Conservation (phyloP, 2,329 filamentous ascomycete genomes). For the Curvularia verruculosa region DNA sequence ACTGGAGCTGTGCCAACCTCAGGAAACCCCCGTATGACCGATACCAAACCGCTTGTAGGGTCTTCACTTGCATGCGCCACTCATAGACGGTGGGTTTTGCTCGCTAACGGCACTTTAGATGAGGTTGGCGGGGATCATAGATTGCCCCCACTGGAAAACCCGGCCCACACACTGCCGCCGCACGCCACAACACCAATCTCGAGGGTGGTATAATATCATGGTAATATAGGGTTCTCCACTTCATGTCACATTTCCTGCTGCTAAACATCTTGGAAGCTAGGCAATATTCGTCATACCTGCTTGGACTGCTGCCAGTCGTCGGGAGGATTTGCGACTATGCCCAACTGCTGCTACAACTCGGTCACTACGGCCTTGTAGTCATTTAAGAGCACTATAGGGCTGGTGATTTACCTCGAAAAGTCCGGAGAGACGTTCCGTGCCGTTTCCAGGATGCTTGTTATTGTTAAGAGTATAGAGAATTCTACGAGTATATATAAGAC, state of each 20-base stretch:
- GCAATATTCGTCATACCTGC: constrained; percentile 3
- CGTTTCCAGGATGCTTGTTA: not conserved
- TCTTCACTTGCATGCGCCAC: not conserved
- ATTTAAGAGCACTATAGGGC: constrained; percentile 11
- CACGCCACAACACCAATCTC: constrained; percentile 10
- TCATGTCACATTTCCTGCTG: not conserved
- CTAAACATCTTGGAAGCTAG: constrained; percentile 6
- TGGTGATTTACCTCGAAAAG: constrained; percentile 3
- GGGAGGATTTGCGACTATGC: constrained; percentile 5
- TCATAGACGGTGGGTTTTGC: not conserved
- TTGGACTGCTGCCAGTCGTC: constrained; percentile 11
- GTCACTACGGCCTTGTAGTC: constrained; percentile 10
- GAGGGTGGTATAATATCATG: constrained; percentile 18
- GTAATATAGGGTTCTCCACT: constrained; percentile 22
- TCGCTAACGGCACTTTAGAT: constrained; percentile 29
- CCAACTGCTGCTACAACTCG: constrained; percentile 8
- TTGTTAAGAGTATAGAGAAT: not conserved
- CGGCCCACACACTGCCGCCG: not conserved
- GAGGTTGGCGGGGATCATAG: constrained; percentile 23
- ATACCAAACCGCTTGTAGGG: not conserved
- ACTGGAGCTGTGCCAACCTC: not conserved
- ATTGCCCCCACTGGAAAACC: constrained; percentile 24
- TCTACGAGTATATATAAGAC: constrained; percentile 12
- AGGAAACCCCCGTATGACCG: not conserved
- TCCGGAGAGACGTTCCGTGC: constrained; percentile 6